These are phyloP conservation scores for Sabuloglossum arenarium DNA, from an alignment of 495 filamentous ascomycete genomes.

Conservation along the genomic window DNA sequence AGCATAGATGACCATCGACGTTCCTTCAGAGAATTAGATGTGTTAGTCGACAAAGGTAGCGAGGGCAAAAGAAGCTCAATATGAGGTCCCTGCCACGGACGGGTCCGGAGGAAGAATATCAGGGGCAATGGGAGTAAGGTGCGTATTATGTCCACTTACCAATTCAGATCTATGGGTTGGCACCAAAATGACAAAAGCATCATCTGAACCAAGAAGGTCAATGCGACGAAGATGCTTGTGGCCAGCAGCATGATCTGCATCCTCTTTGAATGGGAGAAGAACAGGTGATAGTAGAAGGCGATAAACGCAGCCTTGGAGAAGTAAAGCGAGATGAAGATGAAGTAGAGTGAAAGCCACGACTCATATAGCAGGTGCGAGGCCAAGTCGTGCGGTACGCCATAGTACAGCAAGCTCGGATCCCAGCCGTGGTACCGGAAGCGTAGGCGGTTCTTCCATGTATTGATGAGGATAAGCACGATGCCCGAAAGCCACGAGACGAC, in stretches of 20 bases:
- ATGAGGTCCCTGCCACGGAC: neutral
- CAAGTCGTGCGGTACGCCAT: neutral
- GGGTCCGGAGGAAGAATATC: neutral
- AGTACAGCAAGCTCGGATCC: constrained; percentile 4
- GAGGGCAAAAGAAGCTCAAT: neutral
- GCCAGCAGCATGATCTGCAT: constrained; percentile 7
- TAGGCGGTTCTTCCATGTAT: constrained; percentile 14
- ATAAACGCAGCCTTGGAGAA: constrained; percentile 13
- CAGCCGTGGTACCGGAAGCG: constrained; percentile 8
- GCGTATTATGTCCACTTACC: constrained; percentile 1
- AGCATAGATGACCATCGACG: constrained; percentile 10
- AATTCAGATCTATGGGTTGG: constrained; percentile 9
- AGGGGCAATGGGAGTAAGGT: neutral
- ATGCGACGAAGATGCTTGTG: constrained; percentile 9
- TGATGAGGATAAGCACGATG: constrained; percentile 11
- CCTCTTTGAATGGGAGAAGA: constrained; percentile 8
- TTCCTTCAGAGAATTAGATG: neutral
- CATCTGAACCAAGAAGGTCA: constrained; percentile 14
- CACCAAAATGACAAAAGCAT: constrained; percentile 15
- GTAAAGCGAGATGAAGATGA: constrained; percentile 14
- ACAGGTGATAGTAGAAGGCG: constrained; percentile 14
- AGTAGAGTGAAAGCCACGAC: constrained; percentile 14
- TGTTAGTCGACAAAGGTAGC: neutral
- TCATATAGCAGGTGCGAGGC: constrained; percentile 4
- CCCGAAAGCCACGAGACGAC: constrained; percentile 12